phyloP scores from a whole-genome alignment of 768 basidiomycete species.

The Leccinum disarticulatum region DNA sequence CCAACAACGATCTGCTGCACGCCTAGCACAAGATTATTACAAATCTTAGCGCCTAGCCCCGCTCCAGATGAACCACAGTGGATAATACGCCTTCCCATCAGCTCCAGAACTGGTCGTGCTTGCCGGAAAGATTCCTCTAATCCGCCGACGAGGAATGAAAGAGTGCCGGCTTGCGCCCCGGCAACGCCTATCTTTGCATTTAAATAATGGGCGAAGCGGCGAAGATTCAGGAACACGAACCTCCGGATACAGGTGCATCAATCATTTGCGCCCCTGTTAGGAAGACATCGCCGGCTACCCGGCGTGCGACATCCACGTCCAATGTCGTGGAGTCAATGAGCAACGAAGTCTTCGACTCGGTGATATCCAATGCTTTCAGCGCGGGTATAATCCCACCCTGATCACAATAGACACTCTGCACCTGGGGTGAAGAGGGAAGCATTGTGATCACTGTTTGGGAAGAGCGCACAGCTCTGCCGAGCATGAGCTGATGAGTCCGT shows the following conservation, averaged over 20 bases:
- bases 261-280: constrained; percentile 70
- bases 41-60: constrained; percentile 86
- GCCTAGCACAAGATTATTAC: constrained; percentile 80
- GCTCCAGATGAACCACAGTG: constrained; percentile 82
- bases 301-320: constrained; percentile 72
- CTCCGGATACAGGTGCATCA: constrained; percentile 94
- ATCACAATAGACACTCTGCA: constrained; percentile 68
- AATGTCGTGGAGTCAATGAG: constrained; percentile 92
- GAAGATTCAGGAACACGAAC: constrained; percentile 40
- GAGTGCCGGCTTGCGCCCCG: constrained; percentile 83
- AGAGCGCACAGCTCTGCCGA: constrained; percentile 55
- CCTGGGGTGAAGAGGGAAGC: constrained; percentile 91
- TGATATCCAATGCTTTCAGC: constrained; percentile 46
- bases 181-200: constrained; percentile 57
- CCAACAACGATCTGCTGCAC: constrained; percentile 81
- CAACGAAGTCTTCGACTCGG: constrained; percentile 47
- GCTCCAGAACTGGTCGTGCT: constrained; percentile 57
- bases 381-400: constrained; percentile 64
- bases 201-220: not conserved
- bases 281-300: constrained; percentile 56
- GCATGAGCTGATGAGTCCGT: constrained; percentile 9
- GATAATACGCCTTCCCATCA: constrained; percentile 82
- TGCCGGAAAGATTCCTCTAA: constrained; percentile 53
- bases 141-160: constrained; percentile 93
- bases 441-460: constrained; percentile 80